Base-by-base conservation (phyloP, 805 yeast genomes). In the Candida ulmi region DNA sequence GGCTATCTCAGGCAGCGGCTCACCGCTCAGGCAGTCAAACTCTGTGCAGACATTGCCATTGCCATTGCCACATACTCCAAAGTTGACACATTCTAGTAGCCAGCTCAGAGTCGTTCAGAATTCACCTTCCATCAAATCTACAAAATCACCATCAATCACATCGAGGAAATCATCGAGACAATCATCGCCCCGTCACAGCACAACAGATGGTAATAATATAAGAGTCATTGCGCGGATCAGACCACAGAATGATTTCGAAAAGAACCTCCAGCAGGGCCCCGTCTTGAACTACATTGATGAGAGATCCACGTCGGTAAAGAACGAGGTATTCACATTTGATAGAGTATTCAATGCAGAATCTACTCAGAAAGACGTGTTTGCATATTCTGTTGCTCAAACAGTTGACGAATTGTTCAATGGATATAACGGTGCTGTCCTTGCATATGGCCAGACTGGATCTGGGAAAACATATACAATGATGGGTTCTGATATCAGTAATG, bases 381-480 rank as follows among this genome's bases (percentile, higher is more conserved):
- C 76, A 11, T 74, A 69, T 51, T 72, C 85, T 1, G 72, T 83
- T 5, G 54, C 63, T 30, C 76, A 76, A 30, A 79, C 86, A 0
- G 81, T 87, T 4, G 78, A 76, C 31, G 91, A 83, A 45, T 67
- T 86, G 24, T 70, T 83, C 41, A 67, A 70, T 25, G 97, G 97
- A 0, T 81, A 79, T 53, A 84, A 85, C 55, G 86, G 88, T 17
- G 76, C 91, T 0, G 76, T 86, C 0, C 61, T 85, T 28, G 85
- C 90, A 0, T 86, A 83, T 58, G 95, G 95, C 9, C 91, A 82
- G 51, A 78, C 86, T 0, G 86, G 88, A 0, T 71, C 88, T 1
- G 93, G 93, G 7, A 84, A 84, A 57, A 74, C 90, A 0, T 75
- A 74, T 52, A 80, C 91, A 3, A 80, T 85, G 88, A 74, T 82